phyloP scores from a whole-genome alignment of 257 asterid species.

The Scutellaria barbata region DNA sequence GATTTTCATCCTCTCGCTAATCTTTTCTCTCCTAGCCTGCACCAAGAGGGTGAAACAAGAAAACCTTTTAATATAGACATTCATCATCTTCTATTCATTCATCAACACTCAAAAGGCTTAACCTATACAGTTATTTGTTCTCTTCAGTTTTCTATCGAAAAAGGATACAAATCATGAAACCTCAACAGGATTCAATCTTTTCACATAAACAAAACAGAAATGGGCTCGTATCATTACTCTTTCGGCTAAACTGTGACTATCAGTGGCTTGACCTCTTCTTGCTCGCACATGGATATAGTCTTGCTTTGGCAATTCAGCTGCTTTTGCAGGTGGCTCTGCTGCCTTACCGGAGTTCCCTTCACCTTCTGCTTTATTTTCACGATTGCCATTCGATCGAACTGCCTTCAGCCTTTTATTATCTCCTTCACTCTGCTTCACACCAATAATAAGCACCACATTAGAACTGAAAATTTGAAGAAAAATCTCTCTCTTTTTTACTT shows the following conservation, averaged over 20 bases:
- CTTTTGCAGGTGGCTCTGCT: constrained; percentile 47
- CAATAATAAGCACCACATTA: constrained; percentile 30
- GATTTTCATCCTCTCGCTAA: constrained; percentile 67
- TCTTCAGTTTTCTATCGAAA: constrained; percentile 7
- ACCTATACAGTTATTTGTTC: neutral
- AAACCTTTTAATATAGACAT: constrained; percentile 26
- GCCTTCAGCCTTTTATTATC: constrained; percentile 52
- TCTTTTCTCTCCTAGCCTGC: constrained; percentile 78
- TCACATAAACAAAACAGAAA: constrained; percentile 16
- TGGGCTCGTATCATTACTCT: constrained; percentile 44
- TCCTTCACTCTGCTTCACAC: constrained; percentile 46
- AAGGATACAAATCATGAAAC: neutral
- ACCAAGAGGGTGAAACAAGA: constrained; percentile 32
- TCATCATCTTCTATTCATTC: constrained; percentile 13
- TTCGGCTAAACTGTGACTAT: constrained; percentile 78
- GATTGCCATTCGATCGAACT: constrained; percentile 38
- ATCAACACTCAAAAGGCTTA: constrained; percentile 23
- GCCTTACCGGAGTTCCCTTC: constrained; percentile 53
- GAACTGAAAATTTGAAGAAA: neutral
- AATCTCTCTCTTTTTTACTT: neutral
- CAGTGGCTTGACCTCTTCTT: constrained; percentile 80
- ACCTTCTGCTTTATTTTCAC: constrained; percentile 41
- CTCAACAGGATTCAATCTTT: neutral
- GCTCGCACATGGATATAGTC: constrained; percentile 76
- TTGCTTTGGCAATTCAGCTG: constrained; percentile 57